Evolutionary conservation across 345 rosid genomes (phyloP), one percentile per base, ranked within the genome.

Genomic region (Gossypium bickii): DNA sequence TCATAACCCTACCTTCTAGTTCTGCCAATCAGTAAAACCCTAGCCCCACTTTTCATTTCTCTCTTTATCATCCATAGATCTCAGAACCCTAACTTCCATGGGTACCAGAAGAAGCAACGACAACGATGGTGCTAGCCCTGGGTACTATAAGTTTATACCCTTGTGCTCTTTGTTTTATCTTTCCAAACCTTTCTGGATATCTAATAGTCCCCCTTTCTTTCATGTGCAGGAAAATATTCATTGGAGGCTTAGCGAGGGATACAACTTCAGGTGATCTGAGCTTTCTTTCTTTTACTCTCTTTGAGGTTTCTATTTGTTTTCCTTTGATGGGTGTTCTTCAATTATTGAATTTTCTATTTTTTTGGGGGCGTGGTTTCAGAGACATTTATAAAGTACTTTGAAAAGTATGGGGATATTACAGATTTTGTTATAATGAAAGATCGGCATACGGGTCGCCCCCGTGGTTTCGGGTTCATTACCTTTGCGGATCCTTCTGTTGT

Each of bases 381-480:
- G 15, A 82, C 77, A 68, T 95, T 95, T 79, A 83, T 86, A 59
- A 83, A 89, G 83, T 95, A 90, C 77, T 91, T 91, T 78, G 93
- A 90, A 7, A 80, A 84, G 74, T 95, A 93, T 71, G 99, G 99
- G 24, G 97, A 91, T 83, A 91, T 91, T 24, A 87, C 86, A 10
- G 97, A 93, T 74, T 89, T 89, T 0, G 99, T 95, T 68, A 95
- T 95, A 67, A 95, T 95, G 97, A 87, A 90, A 76, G 99, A 95
- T 78, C 88, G 97, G 16, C 77, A 86, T 61, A 85, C 93, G 1
- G 96, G 97, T 45, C 92, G 86, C 62, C 98, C 70, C 22, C 82
- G 99, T 17, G 98, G 98, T 34, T 93, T 95, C 58, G 98, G 99
- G 20, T 95, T 95, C 78, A 87, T 93, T 11, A 95, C 97, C 12